A percentile compares a stretch with the other conserved stretches of the same genome.
Conservation (phyloP, 805 yeast species). For the Ogataea sp. region DNA sequence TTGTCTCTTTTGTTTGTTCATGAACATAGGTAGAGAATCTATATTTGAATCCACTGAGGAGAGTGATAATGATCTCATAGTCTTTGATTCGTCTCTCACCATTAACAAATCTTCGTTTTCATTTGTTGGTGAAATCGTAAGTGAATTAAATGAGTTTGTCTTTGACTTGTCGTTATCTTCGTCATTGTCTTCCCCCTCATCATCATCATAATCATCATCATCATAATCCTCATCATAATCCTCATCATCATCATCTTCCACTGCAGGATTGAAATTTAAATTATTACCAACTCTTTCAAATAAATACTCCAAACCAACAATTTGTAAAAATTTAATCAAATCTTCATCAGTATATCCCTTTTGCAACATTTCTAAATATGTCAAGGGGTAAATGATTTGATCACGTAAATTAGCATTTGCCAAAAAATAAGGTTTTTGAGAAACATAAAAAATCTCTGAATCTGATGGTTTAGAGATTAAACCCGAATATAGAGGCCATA, state of each 20-base stretch:
- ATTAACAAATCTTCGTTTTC: conserved; percentile 9
- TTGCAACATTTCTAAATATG: conserved; percentile 68
- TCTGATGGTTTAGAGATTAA: conserved; percentile 68
- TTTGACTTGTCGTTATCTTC: conserved; percentile 24
- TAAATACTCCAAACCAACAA: conserved; percentile 76
- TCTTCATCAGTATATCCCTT: conserved; percentile 65
- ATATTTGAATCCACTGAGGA: conserved; percentile 5
- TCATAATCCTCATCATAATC: not conserved
- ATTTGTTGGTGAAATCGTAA: conserved; percentile 10
- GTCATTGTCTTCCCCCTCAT: conserved; percentile 13
- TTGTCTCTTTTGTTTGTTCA: conserved; percentile 8
- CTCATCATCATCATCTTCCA: conserved; percentile 1
- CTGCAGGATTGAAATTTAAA: conserved; percentile 35
- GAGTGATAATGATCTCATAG: not conserved
- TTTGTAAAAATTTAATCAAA: conserved; percentile 56
- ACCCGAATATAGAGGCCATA: conserved; percentile 89
- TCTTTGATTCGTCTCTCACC: conserved; percentile 8
- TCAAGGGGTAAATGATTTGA: conserved; percentile 82
- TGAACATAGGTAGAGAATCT: not conserved
- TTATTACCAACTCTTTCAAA: conserved; percentile 52
- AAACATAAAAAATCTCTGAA: conserved; percentile 66
- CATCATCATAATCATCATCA: not conserved
- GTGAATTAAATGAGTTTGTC: not conserved
- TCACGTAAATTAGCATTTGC: conserved; percentile 76
- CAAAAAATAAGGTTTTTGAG: conserved; percentile 81